These are phyloP conservation scores for Malus hybrid DNA, from an alignment of 331 rosid species.

Conservation along the genomic window DNA sequence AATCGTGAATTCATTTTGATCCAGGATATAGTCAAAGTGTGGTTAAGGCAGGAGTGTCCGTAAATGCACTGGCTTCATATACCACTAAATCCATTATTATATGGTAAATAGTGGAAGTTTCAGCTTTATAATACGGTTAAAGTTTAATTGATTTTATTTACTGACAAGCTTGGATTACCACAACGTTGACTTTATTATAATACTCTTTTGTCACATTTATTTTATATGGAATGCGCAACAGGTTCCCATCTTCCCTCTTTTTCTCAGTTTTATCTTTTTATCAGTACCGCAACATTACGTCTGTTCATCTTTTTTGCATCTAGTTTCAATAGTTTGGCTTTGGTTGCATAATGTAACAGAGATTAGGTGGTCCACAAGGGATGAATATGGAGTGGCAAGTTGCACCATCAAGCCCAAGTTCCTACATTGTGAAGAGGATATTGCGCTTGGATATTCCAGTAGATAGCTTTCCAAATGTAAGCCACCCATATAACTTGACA, in stretches of 20 bases:
- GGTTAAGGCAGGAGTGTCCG: constrained; percentile 7
- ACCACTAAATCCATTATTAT: not conserved
- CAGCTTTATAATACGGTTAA: not conserved
- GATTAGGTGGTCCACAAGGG: constrained; percentile 59
- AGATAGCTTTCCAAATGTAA: constrained; percentile 80
- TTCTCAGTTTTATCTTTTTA: not conserved
- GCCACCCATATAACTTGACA: constrained; percentile 14
- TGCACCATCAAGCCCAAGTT: constrained; percentile 62
- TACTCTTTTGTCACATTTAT: not conserved
- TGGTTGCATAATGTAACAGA: constrained; percentile 36
- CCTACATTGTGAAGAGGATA: constrained; percentile 71
- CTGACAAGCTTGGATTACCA: not conserved
- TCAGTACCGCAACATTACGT: not conserved
- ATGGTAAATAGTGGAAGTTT: constrained; percentile 11
- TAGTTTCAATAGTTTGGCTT: constrained; percentile 2
- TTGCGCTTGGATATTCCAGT: constrained; percentile 86
- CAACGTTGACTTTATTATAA: not conserved
- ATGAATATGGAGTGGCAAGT: constrained; percentile 81
- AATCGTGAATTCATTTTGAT: constrained; percentile 8
- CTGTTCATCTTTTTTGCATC: not conserved
- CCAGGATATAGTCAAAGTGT: constrained; percentile 12
- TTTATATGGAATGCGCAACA: not conserved
- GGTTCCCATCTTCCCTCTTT: not conserved
- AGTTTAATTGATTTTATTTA: not conserved
- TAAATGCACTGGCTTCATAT: constrained; percentile 7